Percentiles rank a stretch among this genome's conserved stretches.
These are phyloP conservation scores for Oenanthe sinensis DNA, from an alignment of 129 eudicot genomes.

Conservation along the genomic window DNA sequence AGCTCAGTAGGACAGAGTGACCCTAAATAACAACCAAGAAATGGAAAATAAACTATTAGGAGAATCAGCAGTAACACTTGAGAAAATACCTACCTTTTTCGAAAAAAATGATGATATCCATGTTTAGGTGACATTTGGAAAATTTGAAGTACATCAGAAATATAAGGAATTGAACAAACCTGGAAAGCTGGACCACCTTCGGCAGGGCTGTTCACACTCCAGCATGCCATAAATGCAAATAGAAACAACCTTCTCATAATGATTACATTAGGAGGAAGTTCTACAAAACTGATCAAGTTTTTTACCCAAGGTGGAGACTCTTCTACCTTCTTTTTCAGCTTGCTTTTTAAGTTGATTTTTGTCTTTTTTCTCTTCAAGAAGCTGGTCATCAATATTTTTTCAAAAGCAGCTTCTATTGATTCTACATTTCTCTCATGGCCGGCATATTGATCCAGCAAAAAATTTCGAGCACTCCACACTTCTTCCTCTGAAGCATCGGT, in stretches of 20 bases:
- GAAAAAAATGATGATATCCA: too few species aligned
- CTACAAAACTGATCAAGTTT: constrained; percentile 59
- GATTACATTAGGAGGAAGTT: constrained; percentile 66
- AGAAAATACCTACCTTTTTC: background rate
- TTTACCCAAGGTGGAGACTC: constrained; percentile 97
- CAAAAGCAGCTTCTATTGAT: constrained; percentile 92
- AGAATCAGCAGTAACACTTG: too few species aligned
- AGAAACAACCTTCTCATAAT: constrained; percentile 77
- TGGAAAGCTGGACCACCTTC: constrained; percentile 98
- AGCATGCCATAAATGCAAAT: constrained; percentile 76
- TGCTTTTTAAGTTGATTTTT: constrained; percentile 77
- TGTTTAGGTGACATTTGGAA: background rate
- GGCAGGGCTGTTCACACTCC: constrained; percentile 86
- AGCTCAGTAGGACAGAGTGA: background rate
- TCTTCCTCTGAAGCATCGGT: constrained; percentile 90
- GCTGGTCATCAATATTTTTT: constrained; percentile 74
- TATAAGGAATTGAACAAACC: constrained; percentile 33
- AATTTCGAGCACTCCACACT: constrained; percentile 90
- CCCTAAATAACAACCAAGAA: background rate
- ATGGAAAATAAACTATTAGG: background rate
- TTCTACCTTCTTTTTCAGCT: constrained; percentile 80
- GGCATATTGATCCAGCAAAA: constrained; percentile 65
- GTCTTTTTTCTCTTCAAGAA: constrained; percentile 63
- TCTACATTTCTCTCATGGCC: constrained; percentile 83
- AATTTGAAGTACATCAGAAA: background rate